Base-by-base conservation (phyloP, 441 rosid genomes). In the Populus trichocarpa region DNA sequence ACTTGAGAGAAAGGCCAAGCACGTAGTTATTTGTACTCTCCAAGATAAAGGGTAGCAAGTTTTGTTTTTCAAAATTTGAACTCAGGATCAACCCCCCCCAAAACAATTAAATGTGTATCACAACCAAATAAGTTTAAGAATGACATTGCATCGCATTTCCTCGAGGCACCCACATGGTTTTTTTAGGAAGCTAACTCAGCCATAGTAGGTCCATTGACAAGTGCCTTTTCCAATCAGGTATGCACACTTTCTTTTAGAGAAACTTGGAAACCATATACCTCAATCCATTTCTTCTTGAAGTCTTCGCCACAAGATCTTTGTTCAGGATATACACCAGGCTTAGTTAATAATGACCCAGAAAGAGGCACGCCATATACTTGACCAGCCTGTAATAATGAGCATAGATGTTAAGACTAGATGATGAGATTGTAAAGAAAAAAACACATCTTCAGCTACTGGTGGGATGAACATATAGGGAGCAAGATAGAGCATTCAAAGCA, bases 311-410 rank as follows among this genome's bases (percentile, higher is more conserved):
- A 92, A n/a, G 89, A 81, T 81, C 83, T 89, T 88, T 89, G 98
- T 77, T 93, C 99, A 67, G 99, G 99, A 83, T 87, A 97, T 74
- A 83, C 81, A 35, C 94, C 96, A 76, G 93, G 88, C 87, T 93
- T 97, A 80, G 88, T 88, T 74, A 97, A 84, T 35, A 93, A 88
- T 68, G 90, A 68, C 81, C 94, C 97, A 84, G 92, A 87, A 81
- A 97, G 96, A 80, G 99, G 95, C 79, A 90, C 91, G 33, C 94
- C 99, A 84, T 95, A 95, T 64, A 93, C 96, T 85, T 95, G 99
- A 70, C 99, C 99, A 85, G 98, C 99, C 99, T 97, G 84, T 73
- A 83, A 86, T 67, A 69, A 50, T 18, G 79, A 79, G 42, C 70
- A 81, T 13, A 76, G 68, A 70, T 22, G 66, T 30, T 38, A 50